These are phyloP conservation scores for Sporothrix protearum DNA, from an alignment of 2,329 filamentous ascomycete species.

Conservation along the genomic window DNA sequence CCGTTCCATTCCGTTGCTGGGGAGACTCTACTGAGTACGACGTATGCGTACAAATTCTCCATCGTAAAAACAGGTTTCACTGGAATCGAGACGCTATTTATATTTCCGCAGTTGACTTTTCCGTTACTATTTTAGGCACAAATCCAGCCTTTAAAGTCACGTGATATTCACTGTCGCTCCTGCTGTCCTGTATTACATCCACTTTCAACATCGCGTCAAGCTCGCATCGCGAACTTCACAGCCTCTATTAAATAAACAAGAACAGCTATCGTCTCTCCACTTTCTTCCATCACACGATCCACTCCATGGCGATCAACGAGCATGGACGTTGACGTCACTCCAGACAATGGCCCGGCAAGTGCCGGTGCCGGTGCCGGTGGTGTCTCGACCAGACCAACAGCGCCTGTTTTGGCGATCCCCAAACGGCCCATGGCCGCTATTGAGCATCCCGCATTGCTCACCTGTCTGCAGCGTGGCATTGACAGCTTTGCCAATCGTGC, in stretches of 20 bases:
- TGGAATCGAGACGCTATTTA: too few species aligned
- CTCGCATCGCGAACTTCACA: not conserved
- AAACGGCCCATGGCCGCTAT: slow-evolving; percentile 41
- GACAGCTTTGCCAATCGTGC: slow-evolving; percentile 41
- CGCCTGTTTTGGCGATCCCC: slow-evolving; percentile 40
- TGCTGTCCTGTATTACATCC: not conserved
- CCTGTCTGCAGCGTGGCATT: slow-evolving; percentile 42
- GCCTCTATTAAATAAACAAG: not conserved
- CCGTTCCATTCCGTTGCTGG: too few species aligned
- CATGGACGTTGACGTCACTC: not conserved
- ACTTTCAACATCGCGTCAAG: not conserved
- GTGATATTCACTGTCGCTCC: not conserved
- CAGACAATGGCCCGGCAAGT: not conserved
- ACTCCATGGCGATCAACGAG: not conserved
- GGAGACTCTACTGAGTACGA: too few species aligned
- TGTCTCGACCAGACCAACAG: slow-evolving; percentile 23
- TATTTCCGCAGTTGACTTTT: too few species aligned
- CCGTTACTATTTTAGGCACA: too few species aligned
- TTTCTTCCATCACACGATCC: not conserved
- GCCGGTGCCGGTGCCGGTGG: not conserved
- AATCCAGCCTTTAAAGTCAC: too few species aligned
- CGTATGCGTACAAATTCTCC: too few species aligned
- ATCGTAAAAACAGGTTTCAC: not conserved
- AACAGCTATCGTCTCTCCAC: too few species aligned
- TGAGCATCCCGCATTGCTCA: slow-evolving; percentile 44